Conservation (phyloP, 306 rosid genomes). For the Albizia julibrissin region DNA sequence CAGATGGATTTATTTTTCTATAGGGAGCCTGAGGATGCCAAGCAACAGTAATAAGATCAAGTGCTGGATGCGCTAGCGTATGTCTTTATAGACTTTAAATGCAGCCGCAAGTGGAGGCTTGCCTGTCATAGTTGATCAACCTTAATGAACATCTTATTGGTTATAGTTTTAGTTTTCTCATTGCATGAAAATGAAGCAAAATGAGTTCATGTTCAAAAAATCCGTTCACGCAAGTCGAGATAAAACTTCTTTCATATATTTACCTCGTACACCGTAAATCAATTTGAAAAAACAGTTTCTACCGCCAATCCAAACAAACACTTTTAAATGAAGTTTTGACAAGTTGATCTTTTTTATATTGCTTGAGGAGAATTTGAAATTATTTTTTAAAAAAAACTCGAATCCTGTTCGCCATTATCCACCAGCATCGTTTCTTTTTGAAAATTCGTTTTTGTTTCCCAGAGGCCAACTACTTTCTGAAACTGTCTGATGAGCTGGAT, state of each 20-base stretch:
- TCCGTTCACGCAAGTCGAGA: no score
- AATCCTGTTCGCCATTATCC: background rate
- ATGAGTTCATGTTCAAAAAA: no score
- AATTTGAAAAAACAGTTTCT: no score
- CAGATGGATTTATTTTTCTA: constrained; percentile 92
- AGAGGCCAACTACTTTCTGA: background rate
- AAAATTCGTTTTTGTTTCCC: background rate
- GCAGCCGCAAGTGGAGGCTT: constrained; percentile 27
- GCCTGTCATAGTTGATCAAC: background rate
- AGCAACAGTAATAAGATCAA: constrained; percentile 75
- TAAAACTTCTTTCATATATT: no score
- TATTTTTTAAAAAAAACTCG: no score
- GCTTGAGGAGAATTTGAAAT: background rate
- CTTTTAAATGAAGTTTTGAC: background rate
- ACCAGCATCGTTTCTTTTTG: background rate
- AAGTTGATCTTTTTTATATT: background rate
- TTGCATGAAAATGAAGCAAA: no score
- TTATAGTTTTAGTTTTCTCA: no score
- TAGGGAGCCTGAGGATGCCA: constrained; percentile 88
- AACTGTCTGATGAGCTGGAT: background rate
- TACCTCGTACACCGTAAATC: no score
- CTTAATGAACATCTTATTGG: background rate
- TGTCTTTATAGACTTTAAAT: constrained; percentile 56
- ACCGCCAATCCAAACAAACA: no score
- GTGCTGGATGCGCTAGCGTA: constrained; percentile 49